Evolutionary conservation across 2,329 filamentous ascomycete species (phyloP), one percentile per base, ranked within the genome.

Genomic region (Ophiosphaerella korrae): DNA sequence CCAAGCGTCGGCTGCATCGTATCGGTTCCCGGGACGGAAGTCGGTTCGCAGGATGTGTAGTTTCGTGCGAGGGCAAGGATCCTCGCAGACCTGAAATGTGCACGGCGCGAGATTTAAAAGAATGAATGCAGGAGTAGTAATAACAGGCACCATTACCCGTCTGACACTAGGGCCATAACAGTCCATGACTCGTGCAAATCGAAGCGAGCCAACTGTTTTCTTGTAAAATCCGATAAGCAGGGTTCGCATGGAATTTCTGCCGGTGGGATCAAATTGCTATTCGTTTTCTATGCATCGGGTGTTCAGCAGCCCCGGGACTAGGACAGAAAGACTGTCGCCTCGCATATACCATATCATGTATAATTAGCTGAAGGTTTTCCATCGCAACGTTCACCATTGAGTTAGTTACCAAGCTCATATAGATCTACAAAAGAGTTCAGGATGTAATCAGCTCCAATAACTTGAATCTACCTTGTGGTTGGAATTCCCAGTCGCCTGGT

Each of bases 1-100:
- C 36, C 37, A 35, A 14, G 24, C 37, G 42, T 36, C 38, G 24
- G 18, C 23, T 32, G 35, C 47, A 49, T 49, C 16, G 32, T 24
- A 29, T 44, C 16, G 37, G 23, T n/a, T n/a, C 16, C 12, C n/a
- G 18, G 12, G 16, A 31, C 33, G 24, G 26, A 40, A 39, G 35
- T n/a, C 13, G 36, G 36, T 29, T 29, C 26, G 26, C 26, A 29
- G 26, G 26, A 29, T 29, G 26, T 29, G 26, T 18, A 7, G 9
- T 40, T 29, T 38, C 29, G 34, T 46, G 18, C 26, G 18, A 40
- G 18, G 16, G 35, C 23, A 34, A 26, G 16, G 26, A 33, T 23
- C 18, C 36, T 46, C 21, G 24, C 23, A 11, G 23, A 13, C 16
- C 12, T n/a, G 14, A 23, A 23, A 23, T 41, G 38, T 26, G 21